These are phyloP conservation scores for Claviceps arundinis DNA, from an alignment of 2,329 filamentous ascomycete species.

Conservation along the genomic window DNA sequence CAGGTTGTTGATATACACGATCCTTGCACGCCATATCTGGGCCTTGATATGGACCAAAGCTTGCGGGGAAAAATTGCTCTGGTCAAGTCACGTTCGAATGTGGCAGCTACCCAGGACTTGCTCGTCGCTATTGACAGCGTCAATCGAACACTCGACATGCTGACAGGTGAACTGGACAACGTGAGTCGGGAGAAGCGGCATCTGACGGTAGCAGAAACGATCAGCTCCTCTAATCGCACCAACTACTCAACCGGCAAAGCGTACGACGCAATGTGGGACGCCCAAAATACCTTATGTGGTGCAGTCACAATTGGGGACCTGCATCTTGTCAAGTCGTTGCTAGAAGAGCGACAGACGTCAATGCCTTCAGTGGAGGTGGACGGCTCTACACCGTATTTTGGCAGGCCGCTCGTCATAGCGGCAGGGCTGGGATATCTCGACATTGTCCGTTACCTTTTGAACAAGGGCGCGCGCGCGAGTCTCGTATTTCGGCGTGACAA, in stretches of 20 bases:
- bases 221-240: not conserved
- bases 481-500: not conserved
- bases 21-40: not conserved
- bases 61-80: not conserved
- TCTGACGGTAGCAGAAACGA: not conserved
- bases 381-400: not conserved
- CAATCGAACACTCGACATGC: not conserved
- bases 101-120: not conserved
- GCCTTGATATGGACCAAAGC: not conserved
- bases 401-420: not conserved
- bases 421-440: not conserved
- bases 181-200: not conserved
- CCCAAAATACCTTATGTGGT: not conserved
- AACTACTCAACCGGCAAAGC: not conserved
- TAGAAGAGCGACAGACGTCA: not conserved
- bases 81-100: not conserved
- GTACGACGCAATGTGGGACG: not conserved
- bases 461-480: not conserved
- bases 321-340: not conserved
- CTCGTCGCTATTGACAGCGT: not conserved
- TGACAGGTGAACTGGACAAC: not conserved
- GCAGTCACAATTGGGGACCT: not conserved
- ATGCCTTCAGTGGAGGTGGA: not conserved
- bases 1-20: not conserved
- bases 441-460: not conserved